These are phyloP conservation scores for Ganoderma sinense DNA, from an alignment of 1,284 basidiomycete genomes.

Conservation along the genomic window DNA sequence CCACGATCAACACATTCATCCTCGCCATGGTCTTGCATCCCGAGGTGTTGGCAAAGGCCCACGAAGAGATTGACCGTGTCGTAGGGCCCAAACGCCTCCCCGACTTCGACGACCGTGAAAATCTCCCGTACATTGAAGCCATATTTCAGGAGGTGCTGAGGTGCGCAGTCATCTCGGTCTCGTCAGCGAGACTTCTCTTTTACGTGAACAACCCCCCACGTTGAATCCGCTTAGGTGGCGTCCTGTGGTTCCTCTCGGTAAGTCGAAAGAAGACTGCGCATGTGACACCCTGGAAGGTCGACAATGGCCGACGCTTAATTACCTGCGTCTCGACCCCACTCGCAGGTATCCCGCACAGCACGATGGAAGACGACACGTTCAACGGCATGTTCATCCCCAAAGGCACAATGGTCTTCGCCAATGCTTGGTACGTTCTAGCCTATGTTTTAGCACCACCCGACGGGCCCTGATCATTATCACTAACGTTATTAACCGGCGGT, in stretches of 20 bases:
- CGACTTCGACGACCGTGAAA: constrained; percentile 40
- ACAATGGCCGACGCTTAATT: not conserved
- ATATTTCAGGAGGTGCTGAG: constrained; percentile 36
- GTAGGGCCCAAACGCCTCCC: constrained; percentile 41
- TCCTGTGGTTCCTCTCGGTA: constrained; percentile 31
- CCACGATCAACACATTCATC: constrained; percentile 34
- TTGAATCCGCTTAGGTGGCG: constrained; percentile 26
- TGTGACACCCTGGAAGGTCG: not conserved
- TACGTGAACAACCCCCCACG: constrained; percentile 3
- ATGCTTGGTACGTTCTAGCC: constrained; percentile 28
- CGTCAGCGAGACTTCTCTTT: not conserved
- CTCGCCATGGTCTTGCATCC: constrained; percentile 42
- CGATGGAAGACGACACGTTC: constrained; percentile 34
- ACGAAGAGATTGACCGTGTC: constrained; percentile 45
- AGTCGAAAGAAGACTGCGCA: not conserved
- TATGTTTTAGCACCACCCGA: not conserved
- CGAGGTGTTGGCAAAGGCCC: constrained; percentile 40
- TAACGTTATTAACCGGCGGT: not conserved
- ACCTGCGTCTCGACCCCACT: not conserved
- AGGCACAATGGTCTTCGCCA: constrained; percentile 34
- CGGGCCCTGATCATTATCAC: too few species aligned
- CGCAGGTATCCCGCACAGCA: constrained; percentile 35
- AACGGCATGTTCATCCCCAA: constrained; percentile 36
- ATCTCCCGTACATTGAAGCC: constrained; percentile 43
- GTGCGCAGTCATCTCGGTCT: constrained; percentile 4